These are phyloP conservation scores for Fusarium sp. DNA, from an alignment of 2,329 filamentous ascomycete genomes.

Conservation along the genomic window DNA sequence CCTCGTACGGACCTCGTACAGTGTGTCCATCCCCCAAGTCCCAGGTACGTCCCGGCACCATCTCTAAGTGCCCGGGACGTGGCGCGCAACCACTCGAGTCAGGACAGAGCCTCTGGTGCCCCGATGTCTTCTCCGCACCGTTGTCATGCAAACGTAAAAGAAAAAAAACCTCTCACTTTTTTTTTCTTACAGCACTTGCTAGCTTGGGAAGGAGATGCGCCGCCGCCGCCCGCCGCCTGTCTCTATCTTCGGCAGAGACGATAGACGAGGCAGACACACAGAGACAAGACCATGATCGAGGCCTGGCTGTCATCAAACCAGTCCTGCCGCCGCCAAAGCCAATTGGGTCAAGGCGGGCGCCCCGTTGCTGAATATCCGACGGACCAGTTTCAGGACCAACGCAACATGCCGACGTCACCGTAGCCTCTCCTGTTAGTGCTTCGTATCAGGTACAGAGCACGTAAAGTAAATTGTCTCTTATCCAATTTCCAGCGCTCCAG, in stretches of 20 bases:
- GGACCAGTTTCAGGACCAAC: slow-evolving; percentile 43
- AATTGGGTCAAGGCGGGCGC: slow-evolving; percentile 27
- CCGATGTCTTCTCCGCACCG: slow-evolving; percentile 20
- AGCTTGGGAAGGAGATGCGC: not conserved
- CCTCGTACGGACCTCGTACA: slow-evolving; percentile 24
- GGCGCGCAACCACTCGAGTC: slow-evolving; percentile 34
- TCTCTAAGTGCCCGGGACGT: slow-evolving; percentile 19
- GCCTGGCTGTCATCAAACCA: slow-evolving; percentile 10
- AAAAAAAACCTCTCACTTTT: slow-evolving; percentile 24
- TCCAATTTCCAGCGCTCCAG: slow-evolving; percentile 29
- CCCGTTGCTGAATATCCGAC: slow-evolving; percentile 35
- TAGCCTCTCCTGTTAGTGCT: slow-evolving; percentile 16
- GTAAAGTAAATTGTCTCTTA: slow-evolving; percentile 2
- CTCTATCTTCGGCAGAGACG: slow-evolving; percentile 4
- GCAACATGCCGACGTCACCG: slow-evolving; percentile 34
- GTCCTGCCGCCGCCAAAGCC: slow-evolving; percentile 17
- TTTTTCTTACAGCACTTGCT: slow-evolving; percentile 3
- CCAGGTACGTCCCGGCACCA: slow-evolving; percentile 15
- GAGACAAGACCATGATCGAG: slow-evolving; percentile 17
- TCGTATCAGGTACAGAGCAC: slow-evolving; percentile 10
- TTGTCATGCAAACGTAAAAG: slow-evolving; percentile 28
- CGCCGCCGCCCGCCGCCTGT: not conserved
- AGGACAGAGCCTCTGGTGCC: slow-evolving; percentile 14
- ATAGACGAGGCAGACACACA: not conserved
- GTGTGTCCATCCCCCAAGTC: slow-evolving; percentile 14